Evolutionary conservation across 1,139 yeast genomes (phyloP).

Genomic region (Suhomyces choctaworum): DNA sequence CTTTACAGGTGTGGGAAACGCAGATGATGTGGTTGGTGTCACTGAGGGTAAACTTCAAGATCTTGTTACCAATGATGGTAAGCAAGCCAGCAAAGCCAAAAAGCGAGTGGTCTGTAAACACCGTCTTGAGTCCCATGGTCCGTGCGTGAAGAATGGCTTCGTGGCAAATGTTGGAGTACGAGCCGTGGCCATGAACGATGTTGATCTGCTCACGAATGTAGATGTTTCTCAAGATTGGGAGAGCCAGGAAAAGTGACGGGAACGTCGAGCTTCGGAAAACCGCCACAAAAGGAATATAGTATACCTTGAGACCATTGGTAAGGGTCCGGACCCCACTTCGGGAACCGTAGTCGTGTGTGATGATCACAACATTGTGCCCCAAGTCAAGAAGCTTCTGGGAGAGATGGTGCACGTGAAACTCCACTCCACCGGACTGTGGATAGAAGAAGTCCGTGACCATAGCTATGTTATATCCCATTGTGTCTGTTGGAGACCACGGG

Average conservation of each 20-base stretch:
- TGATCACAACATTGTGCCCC: conserved; percentile 89
- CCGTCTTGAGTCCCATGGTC: conserved; percentile 89
- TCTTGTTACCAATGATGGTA: conserved; percentile 82
- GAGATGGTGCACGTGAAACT: conserved; percentile 85
- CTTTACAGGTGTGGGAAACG: conserved; percentile 96
- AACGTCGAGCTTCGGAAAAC: conserved; percentile 80
- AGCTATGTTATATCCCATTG: conserved; percentile 45
- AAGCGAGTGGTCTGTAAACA: conserved; percentile 92
- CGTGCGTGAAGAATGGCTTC: conserved; percentile 90
- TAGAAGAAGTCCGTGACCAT: conserved; percentile 98
- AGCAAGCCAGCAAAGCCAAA: conserved; percentile 91
- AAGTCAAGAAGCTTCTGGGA: conserved; percentile 73
- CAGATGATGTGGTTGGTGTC: conserved; percentile 93
- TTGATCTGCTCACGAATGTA: conserved; percentile 82
- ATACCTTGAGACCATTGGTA: conserved; percentile 90
- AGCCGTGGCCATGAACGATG: conserved; percentile 94
- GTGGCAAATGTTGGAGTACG: conserved; percentile 80
- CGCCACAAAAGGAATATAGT: conserved; percentile 81
- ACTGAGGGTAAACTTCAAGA: conserved; percentile 77
- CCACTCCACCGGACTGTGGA: conserved; percentile 99
- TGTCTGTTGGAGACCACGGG: conserved; percentile 10
- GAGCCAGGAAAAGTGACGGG: conserved; percentile 86
- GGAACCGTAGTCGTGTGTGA: conserved; percentile 86
- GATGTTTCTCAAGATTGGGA: conserved; percentile 83
- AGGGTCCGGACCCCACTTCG: conserved; percentile 79